Percentiles rank a stretch among this genome's conserved stretches.
phyloP scores from a whole-genome alignment of 1,284 basidiomycete species.

The Cutaneotrichosporon sp. region DNA sequence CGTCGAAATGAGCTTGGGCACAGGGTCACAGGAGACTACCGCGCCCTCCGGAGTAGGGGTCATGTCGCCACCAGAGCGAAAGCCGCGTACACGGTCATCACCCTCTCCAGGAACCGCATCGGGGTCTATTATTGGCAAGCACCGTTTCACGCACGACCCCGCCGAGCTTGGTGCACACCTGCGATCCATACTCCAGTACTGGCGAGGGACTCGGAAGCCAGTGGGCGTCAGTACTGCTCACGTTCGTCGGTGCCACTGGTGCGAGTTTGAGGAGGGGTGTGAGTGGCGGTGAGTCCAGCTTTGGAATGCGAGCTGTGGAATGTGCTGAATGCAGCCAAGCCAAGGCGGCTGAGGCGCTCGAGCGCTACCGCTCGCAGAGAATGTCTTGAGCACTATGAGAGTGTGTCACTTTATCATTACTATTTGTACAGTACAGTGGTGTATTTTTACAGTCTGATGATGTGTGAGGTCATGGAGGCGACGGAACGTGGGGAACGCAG shows the following conservation, averaged over 20 bases:
- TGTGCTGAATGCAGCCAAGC: constrained; percentile 22
- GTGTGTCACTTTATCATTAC: background rate
- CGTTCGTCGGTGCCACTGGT: constrained; percentile 69
- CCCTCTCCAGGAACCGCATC: constrained; percentile 19
- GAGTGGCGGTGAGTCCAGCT: constrained; percentile 65
- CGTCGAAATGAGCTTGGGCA: constrained; percentile 44
- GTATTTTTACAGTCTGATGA: background rate
- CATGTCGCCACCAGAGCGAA: constrained; percentile 5
- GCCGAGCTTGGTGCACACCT: constrained; percentile 62
- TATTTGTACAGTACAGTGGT: constrained; percentile 9
- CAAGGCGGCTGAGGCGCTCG: constrained; percentile 35
- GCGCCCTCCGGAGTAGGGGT: background rate
- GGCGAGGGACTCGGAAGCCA: constrained; percentile 68
- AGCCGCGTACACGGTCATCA: constrained; percentile 17
- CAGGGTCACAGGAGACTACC: background rate
- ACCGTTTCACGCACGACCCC: constrained; percentile 63
- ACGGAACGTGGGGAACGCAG: too few species aligned
- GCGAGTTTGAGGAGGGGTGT: constrained; percentile 74
- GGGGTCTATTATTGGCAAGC: constrained; percentile 65
- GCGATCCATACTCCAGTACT: constrained; percentile 64
- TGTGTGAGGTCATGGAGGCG: background rate
- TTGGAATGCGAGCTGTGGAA: background rate
- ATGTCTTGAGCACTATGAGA: background rate
- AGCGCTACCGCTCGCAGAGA: constrained; percentile 13
- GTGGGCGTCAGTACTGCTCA: constrained; percentile 66